Base-by-base conservation (phyloP, 169 alveolate genomes). In the Prorocentrum cordatum region DNA sequence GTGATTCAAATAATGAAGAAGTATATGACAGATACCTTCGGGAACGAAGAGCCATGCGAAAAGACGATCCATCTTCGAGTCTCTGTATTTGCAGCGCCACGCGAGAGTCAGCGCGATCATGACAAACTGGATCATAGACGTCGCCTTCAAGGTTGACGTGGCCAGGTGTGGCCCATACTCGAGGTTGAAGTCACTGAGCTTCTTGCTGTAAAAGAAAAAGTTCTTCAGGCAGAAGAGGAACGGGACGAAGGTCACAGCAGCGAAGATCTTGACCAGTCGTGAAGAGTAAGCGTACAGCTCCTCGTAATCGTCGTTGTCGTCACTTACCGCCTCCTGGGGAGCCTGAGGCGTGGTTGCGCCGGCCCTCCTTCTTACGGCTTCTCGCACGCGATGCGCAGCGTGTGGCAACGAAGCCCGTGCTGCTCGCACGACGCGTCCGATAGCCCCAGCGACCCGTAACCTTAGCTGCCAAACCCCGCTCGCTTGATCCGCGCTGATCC, bases 101-200 rank as follows among this genome's bases (percentile, higher is more conserved):
- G 59, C 29, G 27, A 77, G 58, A 1, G 88, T 75, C 26, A 75
- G 50, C 31, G 59, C 54, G 10, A 77, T 75, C 75, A 77, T n/a
- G 6, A 77, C 38, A 20, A 75, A 72, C 54, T 77, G 88, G 24
- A 77, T 24, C 45, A 39, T 67, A 6, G 88, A 77, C 24, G 88
- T 77, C 32, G 88, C 27, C 26, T 75, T 58, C 88, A 77, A 12
- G 7, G 88, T 75, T 18, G 88, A 75, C 32, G 54, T 72, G 14
- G 88, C 70, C 47, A 77, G 36, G 72, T 77, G 88, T 4, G 88
- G 88, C 9, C 88, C 88, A 27, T 77, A 77, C 35, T 77, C 88
- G 12, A 77, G 36, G 22, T 31, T 45, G 32, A 77, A 77, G 88
- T 77, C 88, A 59, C 88, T 77, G 32, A 77, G 27, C 1, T 72